Percentiles rank a stretch among this genome's conserved stretches.
Evolutionary conservation across 148 eudicot genomes (phyloP).

Genomic region (Gaultheria prostrata): DNA sequence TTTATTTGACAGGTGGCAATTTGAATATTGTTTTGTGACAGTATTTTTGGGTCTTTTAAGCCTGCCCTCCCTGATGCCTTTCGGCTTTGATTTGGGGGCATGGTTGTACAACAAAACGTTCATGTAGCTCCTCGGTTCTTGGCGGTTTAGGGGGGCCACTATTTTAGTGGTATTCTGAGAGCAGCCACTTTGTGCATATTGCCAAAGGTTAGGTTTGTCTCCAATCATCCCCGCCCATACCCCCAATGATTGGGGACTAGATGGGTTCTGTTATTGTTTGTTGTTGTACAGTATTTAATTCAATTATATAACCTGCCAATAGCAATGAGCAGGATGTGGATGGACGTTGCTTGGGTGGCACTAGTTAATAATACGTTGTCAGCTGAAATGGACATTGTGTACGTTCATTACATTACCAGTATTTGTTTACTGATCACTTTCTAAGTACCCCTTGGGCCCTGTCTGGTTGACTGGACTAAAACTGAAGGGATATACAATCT

Average conservation of each 20-base stretch:
- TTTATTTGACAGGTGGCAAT: background rate
- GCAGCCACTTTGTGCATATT: no score
- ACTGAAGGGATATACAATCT: background rate
- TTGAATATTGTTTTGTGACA: background rate
- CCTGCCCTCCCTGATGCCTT: no score
- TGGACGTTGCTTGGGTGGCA: background rate
- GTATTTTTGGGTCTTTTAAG: no score
- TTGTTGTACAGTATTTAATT: background rate
- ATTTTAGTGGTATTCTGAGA: no score
- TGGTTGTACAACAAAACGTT: no score
- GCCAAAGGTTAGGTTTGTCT: no score
- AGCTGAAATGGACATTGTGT: background rate
- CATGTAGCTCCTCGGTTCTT: no score
- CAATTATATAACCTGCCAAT: background rate
- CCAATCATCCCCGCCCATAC: no score
- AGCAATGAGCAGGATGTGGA: background rate
- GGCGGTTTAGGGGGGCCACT: no score
- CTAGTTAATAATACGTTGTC: background rate
- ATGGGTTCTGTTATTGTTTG: no score
- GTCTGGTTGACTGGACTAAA: background rate
- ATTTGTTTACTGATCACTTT: background rate
- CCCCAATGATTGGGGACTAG: no score
- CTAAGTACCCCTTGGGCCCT: background rate
- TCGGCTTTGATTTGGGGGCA: no score
- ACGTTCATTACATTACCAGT: background rate